These are phyloP conservation scores for Furcasterigmium furcatum DNA, from an alignment of 2,329 filamentous ascomycete species.

Conservation along the genomic window DNA sequence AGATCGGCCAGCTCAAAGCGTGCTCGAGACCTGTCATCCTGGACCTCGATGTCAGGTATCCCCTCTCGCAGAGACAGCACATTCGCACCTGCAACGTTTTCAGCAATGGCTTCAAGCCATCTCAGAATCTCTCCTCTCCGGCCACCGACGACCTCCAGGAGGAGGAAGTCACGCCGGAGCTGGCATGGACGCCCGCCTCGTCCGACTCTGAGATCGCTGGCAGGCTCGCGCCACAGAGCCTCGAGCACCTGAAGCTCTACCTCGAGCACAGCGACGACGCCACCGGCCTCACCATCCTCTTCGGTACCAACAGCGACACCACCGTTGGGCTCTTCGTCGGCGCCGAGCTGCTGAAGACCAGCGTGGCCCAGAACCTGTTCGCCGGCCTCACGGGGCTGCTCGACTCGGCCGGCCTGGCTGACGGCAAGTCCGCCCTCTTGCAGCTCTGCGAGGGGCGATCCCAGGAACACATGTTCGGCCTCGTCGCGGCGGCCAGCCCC, in stretches of 20 bases:
- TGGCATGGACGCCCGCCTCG: constrained; percentile 6
- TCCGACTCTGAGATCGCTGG: constrained; percentile 5
- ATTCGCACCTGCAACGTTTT: constrained; percentile 7
- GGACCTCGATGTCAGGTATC: neutral
- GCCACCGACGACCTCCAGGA: neutral
- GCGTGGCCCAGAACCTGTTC: constrained; percentile 6
- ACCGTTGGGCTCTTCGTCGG: constrained; percentile 17
- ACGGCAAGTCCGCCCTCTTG: constrained; percentile 14
- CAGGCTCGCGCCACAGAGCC: constrained; percentile 2
- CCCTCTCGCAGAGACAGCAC: constrained; percentile 5
- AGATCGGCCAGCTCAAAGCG: constrained; percentile 5
- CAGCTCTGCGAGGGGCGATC: constrained; percentile 24
- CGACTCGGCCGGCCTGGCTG: neutral
- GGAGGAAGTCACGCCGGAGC: constrained; percentile 1
- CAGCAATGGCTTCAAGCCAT: constrained; percentile 3
- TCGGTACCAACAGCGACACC: constrained; percentile 4
- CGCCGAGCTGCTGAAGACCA: constrained; percentile 10
- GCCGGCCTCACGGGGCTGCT: constrained; percentile 1
- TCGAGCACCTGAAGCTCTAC: constrained; percentile 6
- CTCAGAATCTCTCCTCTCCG: neutral
- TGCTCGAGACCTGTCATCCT: constrained; percentile 3
- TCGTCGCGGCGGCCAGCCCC: constrained; percentile 18
- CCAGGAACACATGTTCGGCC: constrained; percentile 22
- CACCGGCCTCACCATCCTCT: constrained; percentile 5
- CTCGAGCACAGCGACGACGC: constrained; percentile 1